Conservation (phyloP, 345 rosid species). For the Murraya paniculata region DNA sequence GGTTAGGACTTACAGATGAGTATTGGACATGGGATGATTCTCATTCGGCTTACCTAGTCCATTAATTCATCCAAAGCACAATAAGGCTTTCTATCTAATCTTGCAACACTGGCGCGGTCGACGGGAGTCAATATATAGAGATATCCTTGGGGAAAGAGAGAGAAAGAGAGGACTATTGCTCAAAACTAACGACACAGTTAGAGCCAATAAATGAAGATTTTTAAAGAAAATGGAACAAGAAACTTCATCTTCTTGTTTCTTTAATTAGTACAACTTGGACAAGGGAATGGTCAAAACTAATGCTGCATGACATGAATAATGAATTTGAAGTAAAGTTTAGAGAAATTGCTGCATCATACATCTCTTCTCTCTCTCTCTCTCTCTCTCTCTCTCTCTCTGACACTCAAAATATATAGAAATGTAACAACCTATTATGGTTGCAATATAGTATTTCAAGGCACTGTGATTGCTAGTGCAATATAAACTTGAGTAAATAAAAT, state of each 20-base stretch:
- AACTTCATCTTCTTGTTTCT: neutral
- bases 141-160: neutral
- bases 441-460: neutral
- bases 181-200: neutral
- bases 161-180: neutral
- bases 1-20: neutral
- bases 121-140: neutral
- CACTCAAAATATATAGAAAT: neutral
- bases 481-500: neutral
- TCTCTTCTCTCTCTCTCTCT: neutral
- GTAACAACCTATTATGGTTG: neutral
- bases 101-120: neutral
- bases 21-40: neutral
- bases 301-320: neutral
- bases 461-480: neutral
- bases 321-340: neutral
- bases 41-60: neutral
- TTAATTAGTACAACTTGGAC: neutral
- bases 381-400: neutral
- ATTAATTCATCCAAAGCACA: neutral
- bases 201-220: neutral
- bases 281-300: neutral
- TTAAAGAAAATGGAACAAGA: neutral
- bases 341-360: neutral
- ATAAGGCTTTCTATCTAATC: neutral